Percentiles rank a stretch among this genome's conserved stretches.
Evolutionary conservation across 1,284 basidiomycete genomes (phyloP).

Genomic region (Meira nashicola): DNA sequence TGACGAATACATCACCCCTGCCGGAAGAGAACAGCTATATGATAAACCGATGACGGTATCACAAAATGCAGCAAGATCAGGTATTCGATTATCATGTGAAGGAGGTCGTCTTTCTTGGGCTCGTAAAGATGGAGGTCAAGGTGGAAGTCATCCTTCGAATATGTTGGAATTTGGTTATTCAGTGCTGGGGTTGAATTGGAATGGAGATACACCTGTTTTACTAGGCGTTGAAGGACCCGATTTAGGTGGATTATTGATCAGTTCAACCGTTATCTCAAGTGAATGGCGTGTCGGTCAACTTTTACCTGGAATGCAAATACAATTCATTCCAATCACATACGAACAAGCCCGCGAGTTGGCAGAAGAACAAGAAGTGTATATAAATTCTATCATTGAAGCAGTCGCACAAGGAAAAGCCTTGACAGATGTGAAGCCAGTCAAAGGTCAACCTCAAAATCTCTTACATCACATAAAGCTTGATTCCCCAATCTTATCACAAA

Average conservation of each 20-base stretch:
- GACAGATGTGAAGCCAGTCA: not conserved
- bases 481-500: not conserved
- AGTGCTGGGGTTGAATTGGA: constrained; percentile 61
- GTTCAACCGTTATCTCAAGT: constrained; percentile 59
- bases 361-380: constrained; percentile 17
- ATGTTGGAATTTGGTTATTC: constrained; percentile 68
- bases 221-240: constrained; percentile 64
- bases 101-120: constrained; percentile 57
- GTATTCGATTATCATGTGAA: constrained; percentile 46
- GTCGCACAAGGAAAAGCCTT: not conserved
- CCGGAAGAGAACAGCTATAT: constrained; percentile 24
- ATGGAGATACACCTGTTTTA: constrained; percentile 69
- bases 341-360: constrained; percentile 51
- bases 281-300: constrained; percentile 65
- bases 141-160: constrained; percentile 68
- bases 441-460: not conserved
- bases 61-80: constrained; percentile 50
- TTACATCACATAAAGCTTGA: not conserved
- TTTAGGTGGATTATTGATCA: constrained; percentile 50
- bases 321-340: constrained; percentile 59
- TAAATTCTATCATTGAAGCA: constrained; percentile 4
- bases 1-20: constrained; percentile 59
- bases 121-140: constrained; percentile 63
- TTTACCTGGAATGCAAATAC: constrained; percentile 59
- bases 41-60: constrained; percentile 16